Evolutionary conservation across 805 yeast genomes (phyloP).

Genomic region (Candida easanensis): DNA sequence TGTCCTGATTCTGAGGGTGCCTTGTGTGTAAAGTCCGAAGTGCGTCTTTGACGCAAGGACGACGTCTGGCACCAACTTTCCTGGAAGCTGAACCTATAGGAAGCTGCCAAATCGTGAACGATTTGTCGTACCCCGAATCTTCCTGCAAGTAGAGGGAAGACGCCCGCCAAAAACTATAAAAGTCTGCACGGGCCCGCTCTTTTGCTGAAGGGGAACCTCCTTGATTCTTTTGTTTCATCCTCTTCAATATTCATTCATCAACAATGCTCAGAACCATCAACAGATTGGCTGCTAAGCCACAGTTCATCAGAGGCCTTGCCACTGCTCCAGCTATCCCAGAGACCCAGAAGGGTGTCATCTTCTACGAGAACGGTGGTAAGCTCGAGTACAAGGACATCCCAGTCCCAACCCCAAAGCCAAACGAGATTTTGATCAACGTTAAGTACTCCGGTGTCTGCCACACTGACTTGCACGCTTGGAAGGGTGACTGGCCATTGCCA

Average conservation of each 20-base stretch:
- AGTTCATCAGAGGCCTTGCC: slow-evolving; percentile 21
- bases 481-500: slow-evolving; percentile 87
- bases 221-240: not conserved
- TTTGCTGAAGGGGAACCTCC: too few species aligned
- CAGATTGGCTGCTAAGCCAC: slow-evolving; percentile 17
- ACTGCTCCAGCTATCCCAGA: slow-evolving; percentile 46
- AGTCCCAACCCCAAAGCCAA: slow-evolving; percentile 75
- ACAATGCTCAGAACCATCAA: slow-evolving; percentile 27
- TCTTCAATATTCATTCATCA: not conserved
- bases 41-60: slow-evolving; percentile 10
- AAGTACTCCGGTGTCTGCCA: slow-evolving; percentile 92
- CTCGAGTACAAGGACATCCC: slow-evolving; percentile 69
- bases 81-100: slow-evolving; percentile 7
- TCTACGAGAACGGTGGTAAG: slow-evolving; percentile 63
- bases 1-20: slow-evolving; percentile 4
- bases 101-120: slow-evolving; percentile 1
- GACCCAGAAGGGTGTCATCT: slow-evolving; percentile 70
- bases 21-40: slow-evolving; percentile 13
- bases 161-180: not conserved
- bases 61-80: not conserved
- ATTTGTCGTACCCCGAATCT: slow-evolving; percentile 2
- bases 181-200: not conserved
- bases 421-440: slow-evolving; percentile 76
- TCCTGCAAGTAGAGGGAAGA: not conserved
- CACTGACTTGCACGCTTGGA: slow-evolving; percentile 92